Percentiles rank a stretch among this genome's conserved stretches.
These are phyloP conservation scores for Saturnispora serradocipensis DNA, from an alignment of 805 yeast species.

Conservation along the genomic window DNA sequence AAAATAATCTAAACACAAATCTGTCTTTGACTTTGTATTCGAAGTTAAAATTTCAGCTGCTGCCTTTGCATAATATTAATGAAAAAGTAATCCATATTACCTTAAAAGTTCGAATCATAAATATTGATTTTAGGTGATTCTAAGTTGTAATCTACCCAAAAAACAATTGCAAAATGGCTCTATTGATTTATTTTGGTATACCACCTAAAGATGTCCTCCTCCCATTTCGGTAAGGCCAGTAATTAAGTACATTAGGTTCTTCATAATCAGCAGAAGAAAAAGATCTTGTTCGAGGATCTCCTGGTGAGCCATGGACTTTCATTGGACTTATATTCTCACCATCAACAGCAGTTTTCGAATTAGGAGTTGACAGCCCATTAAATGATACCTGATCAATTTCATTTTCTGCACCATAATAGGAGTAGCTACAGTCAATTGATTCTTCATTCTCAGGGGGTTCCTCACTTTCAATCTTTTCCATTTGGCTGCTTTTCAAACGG, in stretches of 20 bases:
- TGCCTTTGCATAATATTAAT: no score
- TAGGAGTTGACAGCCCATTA: background rate
- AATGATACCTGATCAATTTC: background rate
- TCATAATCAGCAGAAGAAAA: background rate
- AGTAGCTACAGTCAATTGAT: background rate
- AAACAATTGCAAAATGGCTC: no score
- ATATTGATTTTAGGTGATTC: no score
- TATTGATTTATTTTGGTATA: background rate
- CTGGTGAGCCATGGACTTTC: background rate
- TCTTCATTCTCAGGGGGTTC: background rate
- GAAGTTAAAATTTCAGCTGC: no score
- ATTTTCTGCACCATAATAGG: constrained; percentile 3
- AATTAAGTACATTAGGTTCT: background rate
- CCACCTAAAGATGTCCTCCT: background rate
- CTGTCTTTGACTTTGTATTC: no score
- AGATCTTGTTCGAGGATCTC: constrained; percentile 1
- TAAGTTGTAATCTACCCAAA: no score
- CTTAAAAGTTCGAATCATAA: no score
- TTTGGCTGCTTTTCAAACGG: background rate
- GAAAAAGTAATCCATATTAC: no score
- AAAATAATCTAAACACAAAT: no score
- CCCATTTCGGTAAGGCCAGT: background rate
- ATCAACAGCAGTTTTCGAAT: background rate
- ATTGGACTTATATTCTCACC: background rate
- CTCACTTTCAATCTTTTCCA: background rate